Evolutionary conservation across 257 asterid genomes (phyloP).

Genomic region (Nicotiana sylvestris): DNA sequence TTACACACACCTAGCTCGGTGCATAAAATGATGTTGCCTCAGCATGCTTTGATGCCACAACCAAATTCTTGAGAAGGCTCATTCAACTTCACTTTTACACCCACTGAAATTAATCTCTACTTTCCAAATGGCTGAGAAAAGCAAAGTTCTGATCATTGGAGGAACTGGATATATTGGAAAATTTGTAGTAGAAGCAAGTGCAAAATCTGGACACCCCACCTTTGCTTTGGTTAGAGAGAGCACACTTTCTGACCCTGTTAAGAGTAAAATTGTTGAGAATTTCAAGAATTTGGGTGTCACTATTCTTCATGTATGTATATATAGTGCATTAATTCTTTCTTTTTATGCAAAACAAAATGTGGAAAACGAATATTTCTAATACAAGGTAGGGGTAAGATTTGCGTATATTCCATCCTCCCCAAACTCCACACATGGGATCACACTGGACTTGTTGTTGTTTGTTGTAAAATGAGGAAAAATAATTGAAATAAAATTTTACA

Average conservation of each 20-base stretch:
- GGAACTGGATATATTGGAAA: slow-evolving; percentile 86
- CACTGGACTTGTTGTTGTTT: no score
- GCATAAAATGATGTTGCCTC: slow-evolving; percentile 2
- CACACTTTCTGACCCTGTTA: slow-evolving; percentile 59
- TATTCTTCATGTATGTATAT: slow-evolving; percentile 40
- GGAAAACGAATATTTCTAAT: neutral
- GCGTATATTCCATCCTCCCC: no score
- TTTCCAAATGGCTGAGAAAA: slow-evolving; percentile 54
- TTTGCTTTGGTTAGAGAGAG: slow-evolving; percentile 51
- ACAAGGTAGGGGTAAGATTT: no score
- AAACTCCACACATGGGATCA: no score
- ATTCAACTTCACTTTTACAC: neutral
- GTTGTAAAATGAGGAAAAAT: neutral
- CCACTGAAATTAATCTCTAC: neutral
- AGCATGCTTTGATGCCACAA: neutral
- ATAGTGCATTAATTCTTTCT: neutral
- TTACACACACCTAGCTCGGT: neutral
- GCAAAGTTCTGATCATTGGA: slow-evolving; percentile 82
- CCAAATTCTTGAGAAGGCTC: neutral
- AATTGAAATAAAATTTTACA: neutral
- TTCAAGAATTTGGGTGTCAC: slow-evolving; percentile 64
- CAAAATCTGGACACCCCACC: slow-evolving; percentile 72
- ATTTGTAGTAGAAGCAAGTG: slow-evolving; percentile 65
- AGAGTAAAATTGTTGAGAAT: slow-evolving; percentile 45
- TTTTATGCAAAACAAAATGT: neutral